Base-by-base conservation (phyloP, 1,284 basidiomycete genomes). In the Exobasidium cylindrosporum region DNA sequence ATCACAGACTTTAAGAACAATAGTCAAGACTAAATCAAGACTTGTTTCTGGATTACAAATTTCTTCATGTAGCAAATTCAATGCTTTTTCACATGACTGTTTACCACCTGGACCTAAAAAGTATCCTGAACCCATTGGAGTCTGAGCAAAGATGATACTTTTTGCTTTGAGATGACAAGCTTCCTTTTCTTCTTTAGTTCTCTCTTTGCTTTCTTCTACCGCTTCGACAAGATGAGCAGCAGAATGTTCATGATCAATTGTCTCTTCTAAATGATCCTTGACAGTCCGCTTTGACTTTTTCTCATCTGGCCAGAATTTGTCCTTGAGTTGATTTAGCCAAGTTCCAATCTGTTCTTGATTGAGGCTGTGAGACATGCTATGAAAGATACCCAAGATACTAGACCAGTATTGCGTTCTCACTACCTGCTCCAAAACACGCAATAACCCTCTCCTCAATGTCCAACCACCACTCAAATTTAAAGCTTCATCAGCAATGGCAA, bases 401-500 rank as follows among this genome's bases (percentile, higher is more conserved):
- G 62, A 54, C 17, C 70, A 66, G 61, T 81, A 81, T 5, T 70
- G 73, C 30, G 79, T 76, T 4, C 78, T 67, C 3, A 80, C 66
- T 7, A 80, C 66, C 44, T 78, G 76, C 61, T 81, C 77, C 7
- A 81, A 64, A 14, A 81, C 70, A 14, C 76, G 72, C 59, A 81
- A 63, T 65, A 81, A 74, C 28, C 79, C 79, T 13, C 77, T 67
- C 10, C 75, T 72, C 44, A 81, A 45, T 21, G 75, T 79, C 79
- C 79, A 81, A 1, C 68, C 70, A 40, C 74, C 77, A 46, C 77
- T 71, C 50, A 81, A 67, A 55, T 77, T 73, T 57, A 80, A 78
- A 1, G 79, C 79, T 57, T 80, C 78, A 55, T 80, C 73, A 1
- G 76, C 72, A 10, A 80, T 77, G 10, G 73, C 73, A 66, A 81